Percentiles rank a stretch among this genome's conserved stretches.
phyloP scores from a whole-genome alignment of 2,329 filamentous ascomycete species.

The Microdochium paspali region DNA sequence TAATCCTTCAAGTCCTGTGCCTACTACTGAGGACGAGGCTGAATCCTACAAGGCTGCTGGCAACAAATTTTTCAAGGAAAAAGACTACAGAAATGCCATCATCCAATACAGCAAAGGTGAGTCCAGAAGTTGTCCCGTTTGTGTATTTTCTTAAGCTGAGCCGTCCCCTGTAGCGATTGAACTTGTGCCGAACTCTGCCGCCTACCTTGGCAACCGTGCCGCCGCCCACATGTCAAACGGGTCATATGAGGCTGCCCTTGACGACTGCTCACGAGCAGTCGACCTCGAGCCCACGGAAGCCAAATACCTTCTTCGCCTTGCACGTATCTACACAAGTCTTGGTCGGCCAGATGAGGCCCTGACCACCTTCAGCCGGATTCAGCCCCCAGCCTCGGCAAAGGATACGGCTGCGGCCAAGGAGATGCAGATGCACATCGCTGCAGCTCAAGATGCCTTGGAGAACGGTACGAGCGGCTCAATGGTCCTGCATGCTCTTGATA shows the following conservation, averaged over 20 bases:
- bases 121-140: constrained; percentile 7
- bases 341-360: constrained; percentile 83
- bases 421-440: constrained; percentile 74
- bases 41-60: constrained; percentile 87
- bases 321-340: constrained; percentile 80
- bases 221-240: constrained; percentile 88
- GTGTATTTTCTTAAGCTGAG: constrained; percentile 3
- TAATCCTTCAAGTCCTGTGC: constrained; percentile 48
- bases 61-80: constrained; percentile 95
- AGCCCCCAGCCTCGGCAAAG: constrained; percentile 71
- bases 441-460: constrained; percentile 68
- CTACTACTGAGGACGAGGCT: constrained; percentile 59
- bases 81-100: constrained; percentile 80
- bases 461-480: constrained; percentile 77
- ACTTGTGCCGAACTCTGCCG: constrained; percentile 73
- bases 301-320: constrained; percentile 82
- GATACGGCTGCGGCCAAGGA: constrained; percentile 75
- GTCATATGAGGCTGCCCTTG: constrained; percentile 69
- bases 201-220: constrained; percentile 89
- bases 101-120: constrained; percentile 91
- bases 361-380: constrained; percentile 69
- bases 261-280: constrained; percentile 75
- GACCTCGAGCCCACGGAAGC: constrained; percentile 77
- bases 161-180: constrained; percentile 65
- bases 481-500: constrained; percentile 84